Base-by-base conservation (phyloP, 2,329 filamentous ascomycete genomes). In the Helicocarpus griseus region DNA sequence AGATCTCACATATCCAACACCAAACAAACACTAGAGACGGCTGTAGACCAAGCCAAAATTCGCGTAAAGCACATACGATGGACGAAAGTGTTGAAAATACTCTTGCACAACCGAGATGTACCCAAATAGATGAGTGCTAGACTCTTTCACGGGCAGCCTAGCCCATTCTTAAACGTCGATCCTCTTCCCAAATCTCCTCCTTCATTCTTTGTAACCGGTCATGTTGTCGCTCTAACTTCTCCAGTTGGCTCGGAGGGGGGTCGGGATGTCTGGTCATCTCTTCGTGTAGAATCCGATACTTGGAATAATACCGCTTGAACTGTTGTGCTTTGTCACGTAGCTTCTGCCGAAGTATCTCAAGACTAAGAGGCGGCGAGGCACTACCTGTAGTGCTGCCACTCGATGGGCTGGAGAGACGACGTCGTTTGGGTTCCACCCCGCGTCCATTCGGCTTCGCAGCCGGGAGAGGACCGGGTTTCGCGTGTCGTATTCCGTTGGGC, bases 221-320 rank as follows among this genome's bases (percentile, higher is more conserved):
- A 62, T 81, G 78, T 73, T 79, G 77, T 53, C 68, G 71, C 60
- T 75, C 73, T 49, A 83, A 60, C 53, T 73, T 70, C 40, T 76
- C 72, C 54, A 79, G 65, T 58, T 82, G 77, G 21, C 72, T 66
- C 46, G 69, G 70, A 7, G 76, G 71, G 3, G 75, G 69, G 51
- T 72, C 65, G 29, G 68, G 55, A 33, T 66, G 64, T 5, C 61
- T 59, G 19, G 65, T 63, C 54, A 76, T 58, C 49, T 66, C 62
- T 35, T 76, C 75, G 62, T 83, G 79, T 58, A 82, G 63, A 58
- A 73, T 65, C 57, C 74, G 73, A 59, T 85, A 84, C 52, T 73
- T 74, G 33, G 75, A 75, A 60, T 83, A 83, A 55, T 76, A 76
- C 49, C 69, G 69, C 60, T 81, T 79, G 64, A 83, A 84, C 46